Evolutionary conservation across 2,329 filamentous ascomycete genomes (phyloP).

Genomic region (Neofusicoccum kwambonambiense): DNA sequence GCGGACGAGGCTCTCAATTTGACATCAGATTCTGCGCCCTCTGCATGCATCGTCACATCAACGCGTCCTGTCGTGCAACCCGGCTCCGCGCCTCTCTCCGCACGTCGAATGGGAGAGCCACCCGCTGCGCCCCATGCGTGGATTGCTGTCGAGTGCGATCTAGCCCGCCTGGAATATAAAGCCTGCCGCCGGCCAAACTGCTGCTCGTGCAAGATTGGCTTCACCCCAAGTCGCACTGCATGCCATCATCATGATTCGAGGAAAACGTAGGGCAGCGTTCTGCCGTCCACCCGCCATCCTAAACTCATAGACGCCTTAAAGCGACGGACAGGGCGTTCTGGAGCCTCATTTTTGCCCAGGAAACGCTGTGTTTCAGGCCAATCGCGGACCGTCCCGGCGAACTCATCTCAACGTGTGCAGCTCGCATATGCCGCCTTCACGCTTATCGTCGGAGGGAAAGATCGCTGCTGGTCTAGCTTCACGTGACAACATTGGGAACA

Average conservation of each 20-base stretch:
- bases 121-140: not conserved
- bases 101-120: slow-evolving; percentile 1
- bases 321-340: not conserved
- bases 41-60: not conserved
- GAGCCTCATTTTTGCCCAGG: slow-evolving; percentile 2
- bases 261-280: not conserved
- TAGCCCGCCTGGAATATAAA: not conserved
- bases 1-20: not conserved
- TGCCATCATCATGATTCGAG: not conserved
- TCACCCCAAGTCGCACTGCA: not conserved
- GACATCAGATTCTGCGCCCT: not conserved
- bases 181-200: not conserved
- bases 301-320: not conserved
- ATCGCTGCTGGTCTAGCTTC: not conserved
- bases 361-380: not conserved
- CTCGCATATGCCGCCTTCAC: not conserved
- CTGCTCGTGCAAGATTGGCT: slow-evolving; percentile 8
- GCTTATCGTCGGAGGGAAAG: not conserved
- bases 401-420: not conserved
- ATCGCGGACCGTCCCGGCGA: slow-evolving; percentile 1
- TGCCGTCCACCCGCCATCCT: not conserved
- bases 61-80: not conserved
- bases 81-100: not conserved
- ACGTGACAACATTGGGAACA: not conserved
- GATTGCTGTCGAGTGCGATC: not conserved